Evolutionary conservation across 1,139 yeast genomes (phyloP).

Genomic region (Protomyces gravidus): DNA sequence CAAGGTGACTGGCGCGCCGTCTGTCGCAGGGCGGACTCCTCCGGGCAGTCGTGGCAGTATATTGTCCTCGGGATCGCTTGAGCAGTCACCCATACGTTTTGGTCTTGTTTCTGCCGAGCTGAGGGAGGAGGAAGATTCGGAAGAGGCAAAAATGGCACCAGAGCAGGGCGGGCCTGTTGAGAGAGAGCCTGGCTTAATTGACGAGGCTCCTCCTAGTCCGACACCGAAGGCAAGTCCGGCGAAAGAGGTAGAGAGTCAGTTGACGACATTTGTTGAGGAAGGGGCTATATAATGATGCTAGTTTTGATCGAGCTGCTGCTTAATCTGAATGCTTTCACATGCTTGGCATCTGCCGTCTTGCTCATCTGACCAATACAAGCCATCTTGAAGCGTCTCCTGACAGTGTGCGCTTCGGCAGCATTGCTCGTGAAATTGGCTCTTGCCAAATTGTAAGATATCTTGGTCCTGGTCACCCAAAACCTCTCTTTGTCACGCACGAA

Average conservation of each 20-base stretch:
- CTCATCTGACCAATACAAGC: conserved; percentile 38
- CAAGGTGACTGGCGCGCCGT: conserved; percentile 13
- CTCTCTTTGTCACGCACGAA: too few species aligned
- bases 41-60: background rate
- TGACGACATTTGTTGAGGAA: background rate
- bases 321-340: conserved; percentile 11
- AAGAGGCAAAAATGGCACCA: background rate
- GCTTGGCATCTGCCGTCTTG: conserved; percentile 27
- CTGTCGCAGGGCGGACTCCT: conserved; percentile 9
- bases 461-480: conserved; percentile 4
- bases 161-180: background rate
- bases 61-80: background rate
- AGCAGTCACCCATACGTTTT: conserved; percentile 6
- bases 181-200: background rate
- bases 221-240: background rate
- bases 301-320: background rate
- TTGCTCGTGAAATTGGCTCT: conserved; percentile 36
- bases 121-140: background rate
- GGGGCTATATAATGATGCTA: background rate
- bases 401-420: conserved; percentile 41
- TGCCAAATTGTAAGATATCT: conserved; percentile 30
- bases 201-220: background rate
- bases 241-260: background rate
- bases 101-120: background rate
- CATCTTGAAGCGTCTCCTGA: conserved; percentile 38